Conservation (phyloP, 345 rosid species). For the Eucalyptus shirleyi region DNA sequence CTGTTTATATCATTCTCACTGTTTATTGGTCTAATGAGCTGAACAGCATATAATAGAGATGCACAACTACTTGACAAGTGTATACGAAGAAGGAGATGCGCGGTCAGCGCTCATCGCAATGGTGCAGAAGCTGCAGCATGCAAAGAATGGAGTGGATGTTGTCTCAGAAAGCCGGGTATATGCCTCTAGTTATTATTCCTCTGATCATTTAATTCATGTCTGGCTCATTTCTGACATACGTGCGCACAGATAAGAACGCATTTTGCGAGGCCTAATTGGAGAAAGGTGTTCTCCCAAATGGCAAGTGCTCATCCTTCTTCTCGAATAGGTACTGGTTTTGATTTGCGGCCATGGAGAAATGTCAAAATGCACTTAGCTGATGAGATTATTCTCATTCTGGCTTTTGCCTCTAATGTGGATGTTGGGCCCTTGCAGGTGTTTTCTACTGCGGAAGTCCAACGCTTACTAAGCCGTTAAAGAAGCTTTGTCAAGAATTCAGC, state of each 20-base stretch:
- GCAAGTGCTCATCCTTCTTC: constrained; percentile 45
- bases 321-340: constrained; percentile 40
- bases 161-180: constrained; percentile 86
- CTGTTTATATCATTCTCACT: neutral
- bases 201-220: neutral
- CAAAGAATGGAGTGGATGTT: constrained; percentile 83
- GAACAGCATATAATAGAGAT: constrained; percentile 77
- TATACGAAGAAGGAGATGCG: constrained; percentile 97
- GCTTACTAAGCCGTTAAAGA: constrained; percentile 48
- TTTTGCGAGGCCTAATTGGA: constrained; percentile 95
- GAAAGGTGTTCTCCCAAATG: constrained; percentile 66
- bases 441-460: constrained; percentile 91
- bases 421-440: constrained; percentile 43
- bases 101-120: constrained; percentile 88
- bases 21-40: neutral
- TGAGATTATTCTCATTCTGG: neutral
- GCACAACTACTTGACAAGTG: constrained; percentile 97
- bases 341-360: neutral
- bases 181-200: neutral
- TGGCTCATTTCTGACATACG: neutral
- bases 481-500: constrained; percentile 76
- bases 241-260: constrained; percentile 73
- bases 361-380: neutral
- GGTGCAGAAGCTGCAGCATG: constrained; percentile 93
- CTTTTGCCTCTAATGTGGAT: neutral